Percentiles rank a stretch among this genome's conserved stretches.
These are phyloP conservation scores for Linum usitatissimum DNA, from an alignment of 345 rosid genomes.

Conservation along the genomic window DNA sequence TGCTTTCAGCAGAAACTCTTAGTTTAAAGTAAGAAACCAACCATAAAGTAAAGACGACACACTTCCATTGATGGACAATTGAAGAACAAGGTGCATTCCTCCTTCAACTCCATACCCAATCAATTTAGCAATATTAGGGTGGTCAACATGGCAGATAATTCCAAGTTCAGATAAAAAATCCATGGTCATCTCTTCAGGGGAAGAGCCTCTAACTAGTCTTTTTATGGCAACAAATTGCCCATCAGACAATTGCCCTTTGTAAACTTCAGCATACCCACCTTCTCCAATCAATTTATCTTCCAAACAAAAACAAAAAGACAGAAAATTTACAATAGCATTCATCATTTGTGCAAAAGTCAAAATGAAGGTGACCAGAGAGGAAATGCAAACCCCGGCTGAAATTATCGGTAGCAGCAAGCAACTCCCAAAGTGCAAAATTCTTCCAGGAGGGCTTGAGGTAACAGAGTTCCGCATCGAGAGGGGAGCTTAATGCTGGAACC, in stretches of 20 bases:
- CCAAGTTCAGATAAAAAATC: slow-evolving; percentile 88
- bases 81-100: slow-evolving; percentile 89
- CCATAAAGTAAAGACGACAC: slow-evolving; percentile 77
- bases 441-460: slow-evolving; percentile 65
- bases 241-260: slow-evolving; percentile 53
- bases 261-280: slow-evolving; percentile 90
- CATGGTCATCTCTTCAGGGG: slow-evolving; percentile 70
- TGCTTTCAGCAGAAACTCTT: not conserved
- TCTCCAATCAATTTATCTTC: slow-evolving; percentile 76
- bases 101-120: slow-evolving; percentile 90
- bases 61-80: slow-evolving; percentile 80
- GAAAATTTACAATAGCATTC: not conserved
- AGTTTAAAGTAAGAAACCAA: slow-evolving; percentile 17
- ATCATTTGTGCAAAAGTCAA: not conserved
- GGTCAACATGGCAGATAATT: slow-evolving; percentile 80
- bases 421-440: slow-evolving; percentile 56
- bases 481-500: slow-evolving; percentile 30
- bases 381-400: slow-evolving; percentile 53
- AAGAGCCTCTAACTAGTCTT: slow-evolving; percentile 51
- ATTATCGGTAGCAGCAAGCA: slow-evolving; percentile 54
- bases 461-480: slow-evolving; percentile 50
- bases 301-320: slow-evolving; percentile 1
- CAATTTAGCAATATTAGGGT: slow-evolving; percentile 82
- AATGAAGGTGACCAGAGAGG: not conserved
- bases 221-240: slow-evolving; percentile 66